Evolutionary conservation across 257 asterid species (phyloP).

Genomic region (Solanum appendiculatum): DNA sequence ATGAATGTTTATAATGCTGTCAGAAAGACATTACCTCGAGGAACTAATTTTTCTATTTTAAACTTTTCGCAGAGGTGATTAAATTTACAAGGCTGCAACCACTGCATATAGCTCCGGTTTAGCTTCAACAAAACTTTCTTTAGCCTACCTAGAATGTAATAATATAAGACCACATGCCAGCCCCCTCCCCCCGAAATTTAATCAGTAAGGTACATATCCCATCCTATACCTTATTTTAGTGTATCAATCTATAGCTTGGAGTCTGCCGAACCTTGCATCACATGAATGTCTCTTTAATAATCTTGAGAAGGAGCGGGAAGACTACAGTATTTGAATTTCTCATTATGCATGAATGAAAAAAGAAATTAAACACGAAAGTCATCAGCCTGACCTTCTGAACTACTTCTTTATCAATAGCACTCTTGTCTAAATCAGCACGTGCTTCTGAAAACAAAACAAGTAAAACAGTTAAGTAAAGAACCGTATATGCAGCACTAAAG

Average conservation of each 20-base stretch:
- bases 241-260: background rate
- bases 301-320: background rate
- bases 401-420: conserved; percentile 56
- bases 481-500: background rate
- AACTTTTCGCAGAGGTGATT: background rate
- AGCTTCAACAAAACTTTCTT: background rate
- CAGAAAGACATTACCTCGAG: background rate
- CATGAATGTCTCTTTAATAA: background rate
- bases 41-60: background rate
- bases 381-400: conserved; percentile 61
- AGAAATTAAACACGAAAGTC: background rate
- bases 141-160: background rate
- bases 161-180: background rate
- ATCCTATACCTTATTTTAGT: background rate
- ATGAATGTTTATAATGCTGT: background rate
- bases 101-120: background rate
- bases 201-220: background rate
- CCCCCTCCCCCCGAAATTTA: background rate
- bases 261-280: background rate
- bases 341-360: background rate
- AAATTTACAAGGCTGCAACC: background rate
- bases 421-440: conserved; percentile 53
- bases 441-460: conserved; percentile 53
- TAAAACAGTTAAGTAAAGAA: background rate
- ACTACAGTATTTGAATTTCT: background rate